A percentile compares a stretch with the other conserved stretches of the same genome.
Conservation (phyloP, 2,329 filamentous ascomycete species). For the Epichloe hybrida region DNA sequence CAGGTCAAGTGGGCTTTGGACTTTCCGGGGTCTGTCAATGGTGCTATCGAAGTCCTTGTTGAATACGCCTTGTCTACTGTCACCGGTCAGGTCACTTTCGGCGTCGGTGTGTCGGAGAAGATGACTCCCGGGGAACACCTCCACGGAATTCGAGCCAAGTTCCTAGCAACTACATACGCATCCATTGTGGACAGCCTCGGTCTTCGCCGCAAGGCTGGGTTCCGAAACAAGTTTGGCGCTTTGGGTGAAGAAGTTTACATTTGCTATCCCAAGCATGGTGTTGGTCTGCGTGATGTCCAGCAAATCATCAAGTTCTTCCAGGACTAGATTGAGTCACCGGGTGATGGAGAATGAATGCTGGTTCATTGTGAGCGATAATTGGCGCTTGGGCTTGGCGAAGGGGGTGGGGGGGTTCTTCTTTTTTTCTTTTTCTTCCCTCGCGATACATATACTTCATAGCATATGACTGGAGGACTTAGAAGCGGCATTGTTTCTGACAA, state of each 20-base stretch:
- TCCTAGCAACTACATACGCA: constrained; percentile 71
- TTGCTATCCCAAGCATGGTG: constrained; percentile 74
- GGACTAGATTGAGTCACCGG: constrained; percentile 32
- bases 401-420: too few relatives aligned
- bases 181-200: constrained; percentile 71
- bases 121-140: constrained; percentile 77
- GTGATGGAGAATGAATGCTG: too few relatives aligned
- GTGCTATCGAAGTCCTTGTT: constrained; percentile 75
- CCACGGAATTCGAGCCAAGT: constrained; percentile 64
- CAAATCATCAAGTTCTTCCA: constrained; percentile 89
- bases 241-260: constrained; percentile 77
- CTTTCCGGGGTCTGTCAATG: constrained; percentile 75
- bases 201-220: constrained; percentile 73
- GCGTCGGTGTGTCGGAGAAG: constrained; percentile 62
- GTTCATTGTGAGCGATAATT: too few relatives aligned
- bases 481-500: background rate
- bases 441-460: background rate
- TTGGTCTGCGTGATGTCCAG: constrained; percentile 68
- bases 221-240: constrained; percentile 81
- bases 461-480: background rate
- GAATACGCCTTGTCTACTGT: constrained; percentile 48
- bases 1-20: constrained; percentile 95
- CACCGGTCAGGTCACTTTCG: constrained; percentile 61
- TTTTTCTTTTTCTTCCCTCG: background rate
- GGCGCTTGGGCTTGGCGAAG: too few relatives aligned